phyloP scores from a whole-genome alignment of 148 eudicot genomes.

The Rhododendron griersonianum region DNA sequence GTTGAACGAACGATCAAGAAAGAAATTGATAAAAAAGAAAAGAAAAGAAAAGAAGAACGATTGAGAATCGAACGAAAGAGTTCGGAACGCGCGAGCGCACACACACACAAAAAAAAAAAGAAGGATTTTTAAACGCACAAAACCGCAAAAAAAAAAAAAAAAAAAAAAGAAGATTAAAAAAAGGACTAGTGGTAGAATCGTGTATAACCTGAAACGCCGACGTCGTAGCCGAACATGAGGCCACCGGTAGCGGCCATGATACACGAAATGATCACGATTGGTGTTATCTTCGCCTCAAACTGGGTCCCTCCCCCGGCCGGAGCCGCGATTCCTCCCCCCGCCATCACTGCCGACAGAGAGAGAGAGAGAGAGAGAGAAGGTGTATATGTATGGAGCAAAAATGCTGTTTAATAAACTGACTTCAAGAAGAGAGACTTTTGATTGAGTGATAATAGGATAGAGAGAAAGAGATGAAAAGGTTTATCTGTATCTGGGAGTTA shows the following conservation, averaged over 20 bases:
- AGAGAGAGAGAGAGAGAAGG: neutral
- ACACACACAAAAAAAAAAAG: no score
- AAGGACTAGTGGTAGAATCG: neutral
- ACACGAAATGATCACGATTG: conserved; percentile 80
- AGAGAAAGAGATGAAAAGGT: neutral
- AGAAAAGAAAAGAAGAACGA: neutral
- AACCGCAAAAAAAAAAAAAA: neutral
- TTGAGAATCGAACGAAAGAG: neutral
- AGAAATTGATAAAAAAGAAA: no score
- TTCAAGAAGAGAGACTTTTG: neutral
- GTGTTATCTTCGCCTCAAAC: conserved; percentile 92
- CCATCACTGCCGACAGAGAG: conserved; percentile 27
- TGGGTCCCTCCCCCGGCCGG: conserved; percentile 45
- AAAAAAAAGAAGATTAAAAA: neutral
- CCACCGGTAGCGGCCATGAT: conserved; percentile 98
- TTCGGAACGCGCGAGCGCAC: neutral
- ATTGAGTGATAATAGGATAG: neutral
- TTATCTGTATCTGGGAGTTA: neutral
- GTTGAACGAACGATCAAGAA: neutral
- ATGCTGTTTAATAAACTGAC: neutral
- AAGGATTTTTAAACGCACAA: neutral
- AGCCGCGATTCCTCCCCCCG: conserved; percentile 68
- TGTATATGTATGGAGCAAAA: neutral
- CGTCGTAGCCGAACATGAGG: conserved; percentile 95
- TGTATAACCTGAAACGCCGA: conserved; percentile 75